These are phyloP conservation scores for Colletotrichum falcatum DNA, from an alignment of 2,329 filamentous ascomycete species.

Conservation along the genomic window DNA sequence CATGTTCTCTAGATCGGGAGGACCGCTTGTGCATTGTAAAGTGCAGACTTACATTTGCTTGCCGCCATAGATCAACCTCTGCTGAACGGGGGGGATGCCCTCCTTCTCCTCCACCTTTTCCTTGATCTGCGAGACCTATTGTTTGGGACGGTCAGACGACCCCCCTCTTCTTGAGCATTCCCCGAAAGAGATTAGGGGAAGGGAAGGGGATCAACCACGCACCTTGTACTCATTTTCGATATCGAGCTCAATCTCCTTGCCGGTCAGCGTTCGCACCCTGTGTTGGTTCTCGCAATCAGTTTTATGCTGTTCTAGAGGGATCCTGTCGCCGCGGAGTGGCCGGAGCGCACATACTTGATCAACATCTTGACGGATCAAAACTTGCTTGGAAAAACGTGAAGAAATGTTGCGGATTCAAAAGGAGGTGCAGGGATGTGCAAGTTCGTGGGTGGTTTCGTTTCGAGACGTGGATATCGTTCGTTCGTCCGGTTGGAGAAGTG, in stretches of 20 bases:
- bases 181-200: not conserved
- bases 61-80: constrained; percentile 94
- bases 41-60: constrained; percentile 85
- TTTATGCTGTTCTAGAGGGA: not conserved
- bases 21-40: not conserved
- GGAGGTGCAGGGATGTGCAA: constrained; percentile 6
- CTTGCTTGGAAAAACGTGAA: not conserved
- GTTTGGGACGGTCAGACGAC: constrained; percentile 27
- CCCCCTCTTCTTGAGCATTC: not conserved
- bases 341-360: constrained; percentile 62
- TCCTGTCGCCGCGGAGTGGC: not conserved
- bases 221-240: constrained; percentile 96
- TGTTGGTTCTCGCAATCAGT: constrained; percentile 53
- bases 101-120: constrained; percentile 99
- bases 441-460: not conserved
- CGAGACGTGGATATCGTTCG: constrained; percentile 8
- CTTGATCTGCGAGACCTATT: constrained; percentile 92
- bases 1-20: not conserved
- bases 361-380: constrained; percentile 51
- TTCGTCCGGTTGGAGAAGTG: constrained; percentile 14
- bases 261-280: constrained; percentile 96
- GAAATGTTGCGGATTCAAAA: not conserved
- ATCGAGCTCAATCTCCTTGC: constrained; percentile 98
- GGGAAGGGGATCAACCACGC: constrained; percentile 42
- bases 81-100: constrained; percentile 96